phyloP scores from a whole-genome alignment of 352 stramenopile genomes.

The Phytopythium chamaehyphon region DNA sequence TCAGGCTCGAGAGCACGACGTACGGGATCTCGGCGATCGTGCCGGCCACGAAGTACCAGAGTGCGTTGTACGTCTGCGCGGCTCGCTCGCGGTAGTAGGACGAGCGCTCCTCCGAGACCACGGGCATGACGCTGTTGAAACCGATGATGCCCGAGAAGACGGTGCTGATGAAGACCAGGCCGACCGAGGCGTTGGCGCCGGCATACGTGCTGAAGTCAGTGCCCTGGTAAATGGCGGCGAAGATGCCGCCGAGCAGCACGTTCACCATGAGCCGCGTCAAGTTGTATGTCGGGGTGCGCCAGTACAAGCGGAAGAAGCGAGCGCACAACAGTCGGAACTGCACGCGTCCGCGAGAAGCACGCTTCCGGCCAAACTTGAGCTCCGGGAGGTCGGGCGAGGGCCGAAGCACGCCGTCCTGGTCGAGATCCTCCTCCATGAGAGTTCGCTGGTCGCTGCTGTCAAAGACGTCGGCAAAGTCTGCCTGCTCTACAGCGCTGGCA shows the following conservation, averaged over 20 bases:
- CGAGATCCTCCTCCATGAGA: constrained; percentile 35
- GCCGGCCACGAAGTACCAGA: constrained; percentile 77
- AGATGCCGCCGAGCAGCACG: constrained; percentile 62
- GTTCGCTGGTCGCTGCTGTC: constrained; percentile 24
- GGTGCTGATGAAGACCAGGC: constrained; percentile 80
- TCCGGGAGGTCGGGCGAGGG: constrained; percentile 24
- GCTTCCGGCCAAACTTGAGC: constrained; percentile 37
- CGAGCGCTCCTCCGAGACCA: constrained; percentile 80
- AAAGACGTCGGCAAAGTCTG: constrained; percentile 45
- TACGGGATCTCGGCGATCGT: constrained; percentile 80
- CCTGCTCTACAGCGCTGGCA: constrained; percentile 3
- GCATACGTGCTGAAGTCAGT: constrained; percentile 46
- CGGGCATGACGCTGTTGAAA: constrained; percentile 74
- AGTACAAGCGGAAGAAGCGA: constrained; percentile 78
- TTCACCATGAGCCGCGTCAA: constrained; percentile 68
- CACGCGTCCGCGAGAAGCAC: constrained; percentile 15
- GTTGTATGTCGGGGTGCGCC: constrained; percentile 85
- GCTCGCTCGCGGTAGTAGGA: constrained; percentile 92
- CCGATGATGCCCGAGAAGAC: constrained; percentile 80
- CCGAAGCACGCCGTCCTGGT: constrained; percentile 35
- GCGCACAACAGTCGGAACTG: constrained; percentile 43
- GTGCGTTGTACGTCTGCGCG: constrained; percentile 85
- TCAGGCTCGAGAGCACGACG: constrained; percentile 26
- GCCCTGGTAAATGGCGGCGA: constrained; percentile 67
- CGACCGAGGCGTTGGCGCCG: constrained; percentile 44